Percentiles rank a stretch among this genome's conserved stretches.
phyloP scores from a whole-genome alignment of 768 basidiomycete species.

The Paxillus ammoniavirescens region DNA sequence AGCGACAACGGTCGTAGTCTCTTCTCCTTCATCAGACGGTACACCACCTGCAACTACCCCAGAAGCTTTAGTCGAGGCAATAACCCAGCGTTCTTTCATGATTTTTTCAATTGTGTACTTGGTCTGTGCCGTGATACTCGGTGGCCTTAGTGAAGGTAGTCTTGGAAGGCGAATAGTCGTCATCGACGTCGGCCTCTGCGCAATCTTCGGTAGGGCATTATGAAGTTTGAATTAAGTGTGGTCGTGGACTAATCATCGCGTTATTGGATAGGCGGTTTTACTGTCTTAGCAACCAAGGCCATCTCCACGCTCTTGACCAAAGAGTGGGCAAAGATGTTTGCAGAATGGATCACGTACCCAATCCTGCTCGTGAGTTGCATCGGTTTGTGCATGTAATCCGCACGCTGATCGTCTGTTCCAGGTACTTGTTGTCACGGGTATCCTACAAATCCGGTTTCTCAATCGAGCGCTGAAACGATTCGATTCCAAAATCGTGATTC shows the following conservation, averaged over 20 bases:
- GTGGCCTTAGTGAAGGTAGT: conserved; percentile 61
- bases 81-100: conserved; percentile 71
- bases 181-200: conserved; percentile 87
- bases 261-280: conserved; percentile 71
- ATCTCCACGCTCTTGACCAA: conserved; percentile 81
- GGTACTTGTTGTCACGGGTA: conserved; percentile 70
- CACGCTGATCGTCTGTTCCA: conserved; percentile 26
- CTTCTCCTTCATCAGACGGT: conserved; percentile 68
- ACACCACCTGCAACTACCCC: conserved; percentile 57
- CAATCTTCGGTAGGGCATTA: conserved; percentile 62
- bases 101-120: conserved; percentile 69
- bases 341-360: conserved; percentile 81
- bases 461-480: conserved; percentile 90
- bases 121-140: conserved; percentile 53
- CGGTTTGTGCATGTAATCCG: not conserved
- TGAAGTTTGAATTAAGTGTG: not conserved
- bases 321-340: conserved; percentile 74
- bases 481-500: conserved; percentile 93
- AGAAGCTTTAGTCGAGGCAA: conserved; percentile 62
- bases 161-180: conserved; percentile 69
- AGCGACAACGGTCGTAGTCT: conserved; percentile 89
- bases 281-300: conserved; percentile 92
- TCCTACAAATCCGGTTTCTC: conserved; percentile 83
- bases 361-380: conserved; percentile 55
- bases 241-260: not conserved